phyloP scores from a whole-genome alignment of 2,329 filamentous ascomycete species.

The Penicillium sp. region DNA sequence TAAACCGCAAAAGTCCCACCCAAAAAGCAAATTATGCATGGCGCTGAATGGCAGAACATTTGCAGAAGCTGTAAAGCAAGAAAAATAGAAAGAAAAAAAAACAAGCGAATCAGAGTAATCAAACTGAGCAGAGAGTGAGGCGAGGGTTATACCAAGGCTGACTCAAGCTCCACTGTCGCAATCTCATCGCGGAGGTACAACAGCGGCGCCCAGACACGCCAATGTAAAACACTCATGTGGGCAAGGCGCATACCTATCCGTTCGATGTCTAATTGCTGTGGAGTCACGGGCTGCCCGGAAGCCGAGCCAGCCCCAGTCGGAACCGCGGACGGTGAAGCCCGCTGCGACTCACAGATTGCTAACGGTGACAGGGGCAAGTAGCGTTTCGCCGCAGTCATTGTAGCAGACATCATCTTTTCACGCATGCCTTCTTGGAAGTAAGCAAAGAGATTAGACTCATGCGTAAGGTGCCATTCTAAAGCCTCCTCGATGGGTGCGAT shows the following conservation, averaged over 20 bases:
- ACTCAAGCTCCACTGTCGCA: constrained; percentile 14
- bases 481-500: constrained; percentile 36
- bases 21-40: constrained; percentile 7
- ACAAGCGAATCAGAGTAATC: not conserved
- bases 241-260: constrained; percentile 73
- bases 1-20: constrained; percentile 1
- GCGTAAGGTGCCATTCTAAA: constrained; percentile 38
- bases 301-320: not conserved
- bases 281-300: constrained; percentile 11
- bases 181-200: constrained; percentile 58
- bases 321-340: constrained; percentile 22
- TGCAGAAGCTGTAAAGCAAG: not conserved
- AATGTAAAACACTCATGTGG: constrained; percentile 83
- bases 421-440: constrained; percentile 38
- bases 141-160: constrained; percentile 15
- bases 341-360: constrained; percentile 48
- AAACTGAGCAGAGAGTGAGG: too few species aligned
- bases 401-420: constrained; percentile 35
- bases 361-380: constrained; percentile 46
- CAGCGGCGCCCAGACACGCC: constrained; percentile 81
- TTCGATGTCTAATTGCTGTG: constrained; percentile 39
- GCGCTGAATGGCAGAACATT: constrained; percentile 21
- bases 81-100: not conserved
- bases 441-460: constrained; percentile 34
- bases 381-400: constrained; percentile 33